Conservation (phyloP, 495 filamentous ascomycete genomes). For the Aspergillus affinis region DNA sequence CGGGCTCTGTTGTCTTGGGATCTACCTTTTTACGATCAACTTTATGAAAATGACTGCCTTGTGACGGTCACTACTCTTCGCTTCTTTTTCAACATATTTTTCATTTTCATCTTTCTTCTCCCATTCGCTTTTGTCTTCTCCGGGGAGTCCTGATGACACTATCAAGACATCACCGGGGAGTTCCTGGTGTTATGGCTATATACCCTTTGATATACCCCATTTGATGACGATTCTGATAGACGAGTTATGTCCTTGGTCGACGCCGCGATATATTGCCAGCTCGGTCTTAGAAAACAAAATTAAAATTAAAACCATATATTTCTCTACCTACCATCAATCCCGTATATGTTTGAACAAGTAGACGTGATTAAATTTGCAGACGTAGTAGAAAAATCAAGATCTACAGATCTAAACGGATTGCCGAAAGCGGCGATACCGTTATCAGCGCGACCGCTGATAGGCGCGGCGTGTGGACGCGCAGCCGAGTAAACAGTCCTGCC, state of each 20-base stretch:
- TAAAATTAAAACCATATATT: no score
- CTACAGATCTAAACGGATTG: background rate
- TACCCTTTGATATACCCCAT: no score
- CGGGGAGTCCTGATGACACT: background rate
- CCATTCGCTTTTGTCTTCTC: background rate
- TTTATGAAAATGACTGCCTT: background rate
- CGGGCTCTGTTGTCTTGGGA: background rate
- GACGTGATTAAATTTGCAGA: no score
- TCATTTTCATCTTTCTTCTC: background rate
- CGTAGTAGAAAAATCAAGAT: no score
- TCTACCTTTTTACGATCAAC: background rate
- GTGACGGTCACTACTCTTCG: background rate
- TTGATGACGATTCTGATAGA: no score
- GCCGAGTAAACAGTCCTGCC: slow-evolving; percentile 1
- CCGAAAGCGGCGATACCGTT: background rate
- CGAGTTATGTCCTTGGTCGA: no score
- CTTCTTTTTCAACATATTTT: slow-evolving; percentile 2
- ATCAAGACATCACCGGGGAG: no score
- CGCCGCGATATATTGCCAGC: no score
- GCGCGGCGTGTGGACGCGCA: slow-evolving; percentile 11
- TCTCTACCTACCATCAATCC: no score
- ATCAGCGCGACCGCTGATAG: slow-evolving; percentile 12
- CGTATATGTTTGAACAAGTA: no score
- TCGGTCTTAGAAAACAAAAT: no score
- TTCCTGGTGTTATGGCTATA: no score